Evolutionary conservation across 768 basidiomycete species (phyloP), one percentile per base, ranked within the genome.

Genomic region (Punctularia strigosozonata): DNA sequence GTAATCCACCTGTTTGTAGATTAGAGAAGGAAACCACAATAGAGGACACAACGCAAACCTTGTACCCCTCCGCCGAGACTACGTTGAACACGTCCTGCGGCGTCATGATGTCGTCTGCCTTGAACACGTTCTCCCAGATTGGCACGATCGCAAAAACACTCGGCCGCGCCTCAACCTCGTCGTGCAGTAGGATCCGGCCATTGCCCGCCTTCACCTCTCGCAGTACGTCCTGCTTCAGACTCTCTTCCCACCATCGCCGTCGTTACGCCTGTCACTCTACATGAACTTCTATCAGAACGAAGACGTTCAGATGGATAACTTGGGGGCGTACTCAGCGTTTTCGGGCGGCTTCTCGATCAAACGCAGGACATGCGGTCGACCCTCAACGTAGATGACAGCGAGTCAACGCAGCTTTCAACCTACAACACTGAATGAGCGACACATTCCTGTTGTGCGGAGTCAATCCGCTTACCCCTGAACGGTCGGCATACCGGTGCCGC

Each of bases 401-500:
- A n/a, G n/a, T n/a, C n/a, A n/a, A n/a, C n/a, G n/a, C n/a, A n/a
- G n/a, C n/a, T n/a, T n/a, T n/a, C n/a, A n/a, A n/a, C n/a, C n/a
- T n/a, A n/a, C n/a, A n/a, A n/a, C n/a, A n/a, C n/a, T n/a, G n/a
- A n/a, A n/a, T n/a, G n/a, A n/a, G n/a, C n/a, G n/a, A n/a, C n/a
- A n/a, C n/a, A n/a, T n/a, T n/a, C n/a, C n/a, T n/a, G n/a, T n/a
- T n/a, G n/a, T n/a, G n/a, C n/a, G n/a, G n/a, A n/a, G n/a, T n/a
- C n/a, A n/a, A n/a, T n/a, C n/a, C n/a, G n/a, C n/a, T 46, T 48
- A 84, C 80, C 94, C 94, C 51, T 88, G 76, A 2, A 83, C 77
- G 1, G 89, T 92, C 3, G 94, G 94, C 92, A 98, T 98, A 13
- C 92, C 92, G 47, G 82, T 91, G 31, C n/a, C 85, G 40, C 82